phyloP scores from a whole-genome alignment of 2,329 filamentous ascomycete species.

The Exophiala sp. region DNA sequence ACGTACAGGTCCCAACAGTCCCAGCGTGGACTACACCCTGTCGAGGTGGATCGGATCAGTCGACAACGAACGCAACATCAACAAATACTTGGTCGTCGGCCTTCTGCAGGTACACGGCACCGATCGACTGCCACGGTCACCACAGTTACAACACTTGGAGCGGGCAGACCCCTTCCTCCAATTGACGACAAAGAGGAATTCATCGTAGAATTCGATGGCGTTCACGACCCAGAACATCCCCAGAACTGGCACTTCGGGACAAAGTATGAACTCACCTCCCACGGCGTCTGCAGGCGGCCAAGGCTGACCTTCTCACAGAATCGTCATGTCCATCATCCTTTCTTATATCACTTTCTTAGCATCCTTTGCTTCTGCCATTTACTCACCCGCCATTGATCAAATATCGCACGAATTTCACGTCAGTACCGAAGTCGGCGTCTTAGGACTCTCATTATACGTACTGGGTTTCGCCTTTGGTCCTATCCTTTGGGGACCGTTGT shows the following conservation, averaged over 20 bases:
- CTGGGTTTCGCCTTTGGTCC: conserved; percentile 40
- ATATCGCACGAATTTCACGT: conserved; percentile 52
- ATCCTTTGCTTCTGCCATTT: conserved; percentile 32
- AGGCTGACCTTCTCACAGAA: conserved; percentile 27
- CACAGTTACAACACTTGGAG: conserved; percentile 45
- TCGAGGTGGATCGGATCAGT: conserved; percentile 8
- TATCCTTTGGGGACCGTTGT: conserved; percentile 47
- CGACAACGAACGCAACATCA: conserved; percentile 20
- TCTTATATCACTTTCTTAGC: conserved; percentile 23
- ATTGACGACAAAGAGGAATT: conserved; percentile 55
- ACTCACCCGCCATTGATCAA: conserved; percentile 49
- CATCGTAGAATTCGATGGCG: conserved; percentile 65
- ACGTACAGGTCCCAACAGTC: not conserved
- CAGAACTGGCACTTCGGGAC: conserved; percentile 53
- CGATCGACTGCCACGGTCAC: conserved; percentile 31
- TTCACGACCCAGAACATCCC: conserved; percentile 56
- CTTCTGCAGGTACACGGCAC: conserved; percentile 35
- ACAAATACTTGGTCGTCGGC: conserved; percentile 34
- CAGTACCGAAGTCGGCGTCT: conserved; percentile 45
- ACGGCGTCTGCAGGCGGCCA: not conserved
- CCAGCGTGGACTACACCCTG: conserved; percentile 2
- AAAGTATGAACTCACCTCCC: conserved; percentile 34
- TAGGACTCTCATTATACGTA: conserved; percentile 41
- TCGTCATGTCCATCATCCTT: conserved; percentile 10
- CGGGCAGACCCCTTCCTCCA: conserved; percentile 57